A percentile compares a stretch with the other conserved stretches of the same genome.
phyloP scores from a whole-genome alignment of 2,329 filamentous ascomycete species.

The Arthrinium phaeospermum region DNA sequence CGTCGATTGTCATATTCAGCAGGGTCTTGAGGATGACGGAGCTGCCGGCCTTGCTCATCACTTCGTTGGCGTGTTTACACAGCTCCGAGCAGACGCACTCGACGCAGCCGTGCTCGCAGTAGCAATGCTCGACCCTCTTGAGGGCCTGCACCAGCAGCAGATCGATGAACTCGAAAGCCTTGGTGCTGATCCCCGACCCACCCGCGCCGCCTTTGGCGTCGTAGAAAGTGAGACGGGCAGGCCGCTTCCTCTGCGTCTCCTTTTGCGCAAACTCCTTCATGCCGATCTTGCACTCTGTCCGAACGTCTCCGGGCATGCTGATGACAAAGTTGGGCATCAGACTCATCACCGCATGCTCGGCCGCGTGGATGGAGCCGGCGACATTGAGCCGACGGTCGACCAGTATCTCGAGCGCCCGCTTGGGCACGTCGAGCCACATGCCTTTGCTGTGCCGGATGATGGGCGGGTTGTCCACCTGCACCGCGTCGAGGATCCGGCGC shows the following conservation, averaged over 20 bases:
- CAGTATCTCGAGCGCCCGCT: constrained; percentile 78
- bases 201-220: constrained; percentile 88
- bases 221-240: constrained; percentile 90
- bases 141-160: constrained; percentile 77
- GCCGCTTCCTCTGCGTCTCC: constrained; percentile 76
- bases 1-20: constrained; percentile 77
- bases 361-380: constrained; percentile 90
- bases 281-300: constrained; percentile 90
- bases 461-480: constrained; percentile 91
- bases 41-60: constrained; percentile 91
- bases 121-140: constrained; percentile 75
- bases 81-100: constrained; percentile 88
- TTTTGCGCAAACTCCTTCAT: constrained; percentile 83
- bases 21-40: constrained; percentile 80
- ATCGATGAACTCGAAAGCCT: constrained; percentile 93
- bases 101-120: constrained; percentile 80
- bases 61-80: constrained; percentile 85
- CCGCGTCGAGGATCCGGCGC: constrained; percentile 85
- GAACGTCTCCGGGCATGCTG: constrained; percentile 86
- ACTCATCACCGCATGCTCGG: constrained; percentile 87
- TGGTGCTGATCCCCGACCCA: constrained; percentile 86
- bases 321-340: constrained; percentile 92
- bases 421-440: constrained; percentile 94
- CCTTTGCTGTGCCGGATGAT: constrained; percentile 85
- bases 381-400: constrained; percentile 75